Evolutionary conservation across 2,329 filamentous ascomycete species (phyloP).

Genomic region (Aspergillus sergii): DNA sequence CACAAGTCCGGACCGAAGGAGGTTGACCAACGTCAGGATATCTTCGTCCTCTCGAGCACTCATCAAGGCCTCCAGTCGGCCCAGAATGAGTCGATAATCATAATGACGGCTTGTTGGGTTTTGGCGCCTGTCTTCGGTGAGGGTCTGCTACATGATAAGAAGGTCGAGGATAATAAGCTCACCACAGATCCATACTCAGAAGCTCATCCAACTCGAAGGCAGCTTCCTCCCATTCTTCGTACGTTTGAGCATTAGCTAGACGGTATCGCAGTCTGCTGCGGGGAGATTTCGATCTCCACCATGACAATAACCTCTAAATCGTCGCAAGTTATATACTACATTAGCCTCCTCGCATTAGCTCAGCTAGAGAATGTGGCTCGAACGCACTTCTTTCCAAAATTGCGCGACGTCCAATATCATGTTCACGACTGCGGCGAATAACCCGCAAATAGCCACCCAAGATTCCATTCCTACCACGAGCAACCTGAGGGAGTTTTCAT

Average conservation of each 20-base stretch:
- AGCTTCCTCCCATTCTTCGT: slow-evolving; percentile 85
- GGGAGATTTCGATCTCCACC: slow-evolving; percentile 67
- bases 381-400: slow-evolving; percentile 64
- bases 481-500: neutral
- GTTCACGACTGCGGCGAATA: slow-evolving; percentile 51
- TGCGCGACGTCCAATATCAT: slow-evolving; percentile 63
- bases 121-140: slow-evolving; percentile 66
- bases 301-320: slow-evolving; percentile 65
- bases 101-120: slow-evolving; percentile 80
- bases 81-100: slow-evolving; percentile 81
- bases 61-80: slow-evolving; percentile 71
- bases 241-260: slow-evolving; percentile 68
- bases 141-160: neutral
- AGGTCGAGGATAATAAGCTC: slow-evolving; percentile 23
- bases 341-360: neutral
- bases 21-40: slow-evolving; percentile 73
- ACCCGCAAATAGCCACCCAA: slow-evolving; percentile 27
- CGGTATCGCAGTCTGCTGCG: slow-evolving; percentile 67
- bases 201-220: slow-evolving; percentile 80
- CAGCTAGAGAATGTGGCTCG: neutral
- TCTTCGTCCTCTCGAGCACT: slow-evolving; percentile 71
- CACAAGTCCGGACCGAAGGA: slow-evolving; percentile 74
- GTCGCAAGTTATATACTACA: neutral
- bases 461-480: slow-evolving; percentile 23
- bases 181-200: slow-evolving; percentile 81